Evolutionary conservation across 1,139 yeast species (phyloP).

Genomic region (Hanseniaspora gamundiae): DNA sequence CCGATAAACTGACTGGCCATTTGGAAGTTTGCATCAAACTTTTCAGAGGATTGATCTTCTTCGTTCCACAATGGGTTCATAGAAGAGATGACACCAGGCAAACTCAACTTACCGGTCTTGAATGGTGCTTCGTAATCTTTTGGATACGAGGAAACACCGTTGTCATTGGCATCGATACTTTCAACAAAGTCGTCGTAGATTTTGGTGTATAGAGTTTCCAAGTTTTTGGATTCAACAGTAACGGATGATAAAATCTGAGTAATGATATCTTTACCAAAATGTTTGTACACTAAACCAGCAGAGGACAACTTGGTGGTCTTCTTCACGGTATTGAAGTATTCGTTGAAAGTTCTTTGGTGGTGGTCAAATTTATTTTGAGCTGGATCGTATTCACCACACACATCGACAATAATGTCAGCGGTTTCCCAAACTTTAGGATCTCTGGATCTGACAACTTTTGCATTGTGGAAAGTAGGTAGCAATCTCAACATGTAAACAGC

Average conservation of each 20-base stretch:
- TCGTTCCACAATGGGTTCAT: constrained; percentile 82
- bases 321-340: constrained; percentile 39
- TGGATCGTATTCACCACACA: constrained; percentile 77
- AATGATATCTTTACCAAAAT: constrained; percentile 77
- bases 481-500: constrained; percentile 79
- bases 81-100: constrained; percentile 68
- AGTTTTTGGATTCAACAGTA: constrained; percentile 27
- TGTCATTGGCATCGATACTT: constrained; percentile 91
- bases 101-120: constrained; percentile 48
- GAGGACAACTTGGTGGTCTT: constrained; percentile 68
- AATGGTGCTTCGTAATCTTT: constrained; percentile 36
- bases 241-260: constrained; percentile 28
- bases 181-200: constrained; percentile 80
- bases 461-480: constrained; percentile 56
- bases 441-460: constrained; percentile 71
- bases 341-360: constrained; percentile 77
- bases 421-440: constrained; percentile 71
- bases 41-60: constrained; percentile 44
- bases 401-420: constrained; percentile 91
- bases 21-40: constrained; percentile 52
- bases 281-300: constrained; percentile 90
- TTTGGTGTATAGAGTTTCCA: constrained; percentile 57
- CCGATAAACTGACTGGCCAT: constrained; percentile 81
- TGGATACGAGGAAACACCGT: constrained; percentile 73
- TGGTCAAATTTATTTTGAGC: constrained; percentile 83